Base-by-base conservation (phyloP, 768 basidiomycete species). In the Termitomyces sp. region DNA sequence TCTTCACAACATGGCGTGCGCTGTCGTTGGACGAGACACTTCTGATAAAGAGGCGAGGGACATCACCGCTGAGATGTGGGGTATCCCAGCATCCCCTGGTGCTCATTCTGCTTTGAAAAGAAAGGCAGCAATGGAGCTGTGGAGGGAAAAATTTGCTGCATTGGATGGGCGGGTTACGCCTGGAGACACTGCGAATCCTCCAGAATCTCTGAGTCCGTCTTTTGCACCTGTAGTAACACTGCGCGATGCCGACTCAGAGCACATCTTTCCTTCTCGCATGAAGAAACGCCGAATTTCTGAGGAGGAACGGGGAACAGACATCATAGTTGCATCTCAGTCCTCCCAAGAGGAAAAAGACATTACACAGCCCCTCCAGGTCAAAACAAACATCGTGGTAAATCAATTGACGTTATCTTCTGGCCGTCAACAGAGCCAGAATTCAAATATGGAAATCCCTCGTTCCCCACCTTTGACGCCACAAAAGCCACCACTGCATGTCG, bases 1-100 rank as follows among this genome's bases (percentile, higher is more conserved):
- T 20, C 69, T 88, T 14, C 80, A 87, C 57, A 66, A 68, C 2
- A 77, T 85, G 56, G 89, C 87, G 0, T 77, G 75, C 26, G 73
- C 77, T 16, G 74, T 75, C 2, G 72, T 83, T 9, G 86, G 87
- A 4, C 76, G 76, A 49, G 86, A 87, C 55, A 62, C 71, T 20
- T 66, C 69, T 5, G 66, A 76, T 31, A 84, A 86, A 59, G 79
- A 81, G 46, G 67, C 79, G 18, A 76, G 80, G 26, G 82, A 86
- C 48, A 71, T 67, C 63, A 66, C 63, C 24, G 71, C 70, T 42
- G 54, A 54, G 20, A 51, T 76, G 31, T 79, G 73, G 69, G 71
- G 73, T 2, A 74, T 75, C 39, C 67, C 72, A 4, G 60, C 65
- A 1, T 76, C 74, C 5, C 76, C 79, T 8, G 69, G 74, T 41